Evolutionary conservation across 768 basidiomycete genomes (phyloP), one percentile per base, ranked within the genome.

Genomic region (Suillus brevipes): DNA sequence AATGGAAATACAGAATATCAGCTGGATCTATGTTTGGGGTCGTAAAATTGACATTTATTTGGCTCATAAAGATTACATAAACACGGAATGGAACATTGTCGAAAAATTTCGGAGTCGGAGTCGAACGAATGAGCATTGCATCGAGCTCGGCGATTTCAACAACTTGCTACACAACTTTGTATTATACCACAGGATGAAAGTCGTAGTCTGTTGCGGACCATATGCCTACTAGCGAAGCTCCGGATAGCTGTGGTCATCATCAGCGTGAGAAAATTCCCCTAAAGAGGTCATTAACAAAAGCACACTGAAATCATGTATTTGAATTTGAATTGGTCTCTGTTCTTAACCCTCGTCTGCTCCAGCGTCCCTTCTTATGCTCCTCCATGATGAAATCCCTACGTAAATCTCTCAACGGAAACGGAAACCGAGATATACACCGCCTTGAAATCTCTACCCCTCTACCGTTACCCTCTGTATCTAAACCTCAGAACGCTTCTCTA

Each of bases 371-470:
- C 43, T n/a, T 60, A 64, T 62, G 65, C 62, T 69, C 67, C 37
- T 67, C 45, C 70, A 74, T 75, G 72, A 95, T 95, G 92, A 94
- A 92, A 82, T 84, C 88, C 38, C 84, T 95, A 52, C 85, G 93
- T 64, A 92, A 94, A 77, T 92, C 91, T 43, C 85, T 94, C 73
- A 89, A 87, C 72, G 82, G 83, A 57, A 79, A 82, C 73, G 82
- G 83, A 57, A 79, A 82, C 75, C 87, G 86, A 71, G 89, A 91
- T 38, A 75, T 82, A 9, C 74, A 77, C 66, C 79, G 86, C 60
- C 83, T 86, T 5, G 85, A 88, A 70, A 90, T 92, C 47, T 90
- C 89, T 42, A 89, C 87, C 0, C 90, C 90, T 5, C 73, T 87
- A 0, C 88, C 88, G 3, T 76, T 90, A 31, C 89, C 89, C 16